Percentiles rank a stretch among this genome's conserved stretches.
Evolutionary conservation across 768 basidiomycete genomes (phyloP).

Genomic region (Trametes cinnabarina): DNA sequence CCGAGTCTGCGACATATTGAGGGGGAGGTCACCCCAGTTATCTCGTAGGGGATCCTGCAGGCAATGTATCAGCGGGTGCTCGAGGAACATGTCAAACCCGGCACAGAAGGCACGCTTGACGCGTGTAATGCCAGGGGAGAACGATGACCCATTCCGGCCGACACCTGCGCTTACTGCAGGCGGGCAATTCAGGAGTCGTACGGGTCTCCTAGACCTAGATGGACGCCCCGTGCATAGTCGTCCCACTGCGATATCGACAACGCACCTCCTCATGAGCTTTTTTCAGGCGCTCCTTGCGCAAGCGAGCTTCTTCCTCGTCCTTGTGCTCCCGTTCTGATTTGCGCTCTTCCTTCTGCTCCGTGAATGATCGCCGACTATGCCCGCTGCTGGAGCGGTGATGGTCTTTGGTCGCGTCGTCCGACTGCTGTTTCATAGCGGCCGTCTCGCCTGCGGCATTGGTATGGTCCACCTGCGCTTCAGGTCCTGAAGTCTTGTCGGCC

Average conservation of each 20-base stretch:
- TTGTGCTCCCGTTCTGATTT: conserved; percentile 22
- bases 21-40: conserved; percentile 78
- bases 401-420: conserved; percentile 2
- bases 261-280: conserved; percentile 20
- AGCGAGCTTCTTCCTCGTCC: conserved; percentile 21
- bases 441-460: conserved; percentile 12
- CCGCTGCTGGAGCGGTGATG: conserved; percentile 5
- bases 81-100: not conserved
- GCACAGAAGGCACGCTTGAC: too few species aligned
- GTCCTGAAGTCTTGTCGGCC: conserved; percentile 1
- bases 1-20: conserved; percentile 86
- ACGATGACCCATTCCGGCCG: too few species aligned
- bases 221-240: not conserved
- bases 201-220: not conserved
- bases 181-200: not conserved
- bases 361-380: conserved; percentile 17
- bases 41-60: conserved; percentile 26
- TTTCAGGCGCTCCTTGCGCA: conserved; percentile 15
- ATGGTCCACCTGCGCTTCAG: conserved; percentile 1
- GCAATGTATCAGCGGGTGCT: not conserved
- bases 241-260: not conserved
- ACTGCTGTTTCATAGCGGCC: conserved; percentile 9
- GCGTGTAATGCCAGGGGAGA: too few species aligned
- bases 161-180: too few species aligned
- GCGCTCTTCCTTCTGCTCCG: conserved; percentile 25